Percentiles rank a stretch among this genome's conserved stretches.
Evolutionary conservation across 2,329 filamentous ascomycete genomes (phyloP).

Genomic region (Corinectria fuckeliana): DNA sequence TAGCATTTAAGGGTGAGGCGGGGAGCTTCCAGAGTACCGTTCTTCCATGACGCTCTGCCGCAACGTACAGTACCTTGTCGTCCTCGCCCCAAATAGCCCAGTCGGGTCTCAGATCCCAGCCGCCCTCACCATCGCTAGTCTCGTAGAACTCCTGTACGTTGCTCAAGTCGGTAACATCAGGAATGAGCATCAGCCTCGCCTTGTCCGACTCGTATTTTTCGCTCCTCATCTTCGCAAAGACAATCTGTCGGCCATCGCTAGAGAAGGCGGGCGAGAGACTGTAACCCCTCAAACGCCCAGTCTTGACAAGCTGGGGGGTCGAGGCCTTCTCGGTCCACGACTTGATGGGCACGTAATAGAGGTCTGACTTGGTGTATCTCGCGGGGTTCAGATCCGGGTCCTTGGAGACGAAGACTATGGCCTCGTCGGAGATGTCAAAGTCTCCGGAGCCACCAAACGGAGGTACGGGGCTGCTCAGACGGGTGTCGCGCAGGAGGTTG

Average conservation of each 20-base stretch:
- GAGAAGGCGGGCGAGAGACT: constrained; percentile 74
- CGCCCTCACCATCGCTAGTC: constrained; percentile 66
- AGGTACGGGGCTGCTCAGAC: constrained; percentile 71
- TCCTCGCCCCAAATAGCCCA: constrained; percentile 63
- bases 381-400: constrained; percentile 75
- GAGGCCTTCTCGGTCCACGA: constrained; percentile 64
- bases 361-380: constrained; percentile 79
- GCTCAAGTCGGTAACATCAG: constrained; percentile 63
- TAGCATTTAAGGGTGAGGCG: constrained; percentile 57
- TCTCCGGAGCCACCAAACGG: constrained; percentile 83
- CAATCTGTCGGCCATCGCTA: constrained; percentile 71
- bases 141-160: constrained; percentile 68
- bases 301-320: constrained; percentile 58
- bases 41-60: constrained; percentile 73
- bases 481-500: constrained; percentile 68
- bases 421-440: constrained; percentile 73
- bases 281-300: constrained; percentile 68
- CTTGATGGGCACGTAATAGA: constrained; percentile 74
- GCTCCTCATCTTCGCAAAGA: constrained; percentile 79
- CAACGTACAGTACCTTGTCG: constrained; percentile 71
- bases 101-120: constrained; percentile 66
- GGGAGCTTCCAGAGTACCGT: constrained; percentile 68
- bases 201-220: constrained; percentile 81
- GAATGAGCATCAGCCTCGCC: constrained; percentile 69
- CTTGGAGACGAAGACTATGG: constrained; percentile 77